Base-by-base conservation (phyloP, 2,329 filamentous ascomycete genomes). In the Colletotrichum godetiae region DNA sequence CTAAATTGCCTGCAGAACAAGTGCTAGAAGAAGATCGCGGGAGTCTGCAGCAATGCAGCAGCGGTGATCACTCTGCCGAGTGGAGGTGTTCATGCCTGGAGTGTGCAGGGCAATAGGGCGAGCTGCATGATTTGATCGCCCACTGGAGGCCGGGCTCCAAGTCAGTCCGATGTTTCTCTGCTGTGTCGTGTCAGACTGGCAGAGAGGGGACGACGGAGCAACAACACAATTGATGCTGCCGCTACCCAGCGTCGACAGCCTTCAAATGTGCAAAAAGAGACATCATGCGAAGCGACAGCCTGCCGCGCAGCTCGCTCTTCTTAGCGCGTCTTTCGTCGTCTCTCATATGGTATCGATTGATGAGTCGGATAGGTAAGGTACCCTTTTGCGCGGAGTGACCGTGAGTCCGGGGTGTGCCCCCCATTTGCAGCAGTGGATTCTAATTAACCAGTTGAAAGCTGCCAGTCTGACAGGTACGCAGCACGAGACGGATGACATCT, bases 331-430 rank as follows among this genome's bases (percentile, higher is more conserved):
- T 42, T 55, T 8, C 27, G 19, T 69, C 66, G 66, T 59, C n/a
- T 69, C 15, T 65, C 59, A 65, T 12, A 22, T 56, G n/a, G 12
- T 10, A 22, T 56, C 37, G 12, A 60, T 61, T 60, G 52, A 62
- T 11, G 12, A 19, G 35, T 4, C 71, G 71, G 71, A 60, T 73
- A 73, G 60, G 71, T 60, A 73, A 71, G 61, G 71, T 60, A 73
- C 67, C 53, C 59, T 24, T 58, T 53, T 19, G 58, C 42, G 22
- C 24, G 35, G 24, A 68, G 49, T 29, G 4, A 46, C 13, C 19
- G 58, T 61, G 57, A 66, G n/a, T 53, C 31, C 37, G 15, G 37
- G 29, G 63, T 60, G 31, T 52, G 52, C 52, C 11, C 31, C 49
- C 19, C 42, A 24, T 31, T 27, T 64, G 66, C 66, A 69, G 59